Percentiles rank a stretch among this genome's conserved stretches.
phyloP scores from a whole-genome alignment of 352 stramenopile species.

The Pseudoperonospora humuli region DNA sequence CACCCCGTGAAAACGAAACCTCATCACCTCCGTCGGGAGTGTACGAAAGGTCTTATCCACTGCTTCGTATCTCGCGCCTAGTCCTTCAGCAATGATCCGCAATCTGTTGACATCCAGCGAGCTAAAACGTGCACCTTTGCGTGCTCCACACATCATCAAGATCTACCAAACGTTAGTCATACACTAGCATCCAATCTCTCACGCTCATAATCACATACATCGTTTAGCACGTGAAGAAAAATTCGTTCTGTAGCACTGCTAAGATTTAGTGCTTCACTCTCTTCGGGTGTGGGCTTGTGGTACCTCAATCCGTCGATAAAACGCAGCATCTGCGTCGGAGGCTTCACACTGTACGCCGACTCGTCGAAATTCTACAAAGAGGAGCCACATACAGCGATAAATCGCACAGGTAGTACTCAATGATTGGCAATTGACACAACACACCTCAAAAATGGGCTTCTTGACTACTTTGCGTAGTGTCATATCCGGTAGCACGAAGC shows the following conservation, averaged over 20 bases:
- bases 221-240: constrained; percentile 63
- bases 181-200: not conserved
- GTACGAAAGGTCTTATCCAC: constrained; percentile 47
- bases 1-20: constrained; percentile 47
- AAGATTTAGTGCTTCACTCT: constrained; percentile 61
- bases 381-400: no score
- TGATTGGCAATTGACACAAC: not conserved
- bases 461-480: constrained; percentile 59
- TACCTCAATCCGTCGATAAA: constrained; percentile 79
- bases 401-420: no score
- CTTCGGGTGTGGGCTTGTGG: constrained; percentile 70
- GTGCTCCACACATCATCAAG: constrained; percentile 59
- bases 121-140: constrained; percentile 74
- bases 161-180: constrained; percentile 28
- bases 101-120: constrained; percentile 64
- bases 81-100: constrained; percentile 34
- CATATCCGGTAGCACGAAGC: constrained; percentile 43
- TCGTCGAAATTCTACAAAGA: constrained; percentile 61
- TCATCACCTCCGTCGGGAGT: constrained; percentile 51
- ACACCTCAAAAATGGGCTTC: constrained; percentile 69
- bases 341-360: constrained; percentile 52
- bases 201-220: constrained; percentile 34
- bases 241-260: constrained; percentile 65
- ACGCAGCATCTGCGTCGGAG: constrained; percentile 74
- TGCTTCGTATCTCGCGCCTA: constrained; percentile 41